Evolutionary conservation across 371 early-diverging fungal species (phyloP).

Genomic region (Zancudomyces culisetae): DNA sequence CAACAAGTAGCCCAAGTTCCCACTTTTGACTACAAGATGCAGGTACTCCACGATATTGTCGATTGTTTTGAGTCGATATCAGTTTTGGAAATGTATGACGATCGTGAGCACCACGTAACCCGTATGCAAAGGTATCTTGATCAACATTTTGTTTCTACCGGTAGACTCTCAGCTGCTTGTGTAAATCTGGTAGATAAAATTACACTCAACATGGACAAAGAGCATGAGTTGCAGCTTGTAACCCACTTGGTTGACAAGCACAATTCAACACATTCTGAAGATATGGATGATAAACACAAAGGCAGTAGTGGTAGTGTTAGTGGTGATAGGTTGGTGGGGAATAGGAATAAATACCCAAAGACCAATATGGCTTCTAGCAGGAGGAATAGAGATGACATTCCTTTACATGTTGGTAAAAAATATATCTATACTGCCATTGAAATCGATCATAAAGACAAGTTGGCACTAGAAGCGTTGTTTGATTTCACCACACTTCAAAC

Average conservation of each 20-base stretch:
- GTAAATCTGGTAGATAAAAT: slow-evolving; percentile 25
- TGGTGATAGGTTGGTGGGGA: no score
- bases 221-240: slow-evolving; percentile 27
- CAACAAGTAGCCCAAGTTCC: slow-evolving; percentile 12
- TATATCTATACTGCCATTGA: no score
- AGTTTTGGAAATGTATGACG: slow-evolving; percentile 36
- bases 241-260: slow-evolving; percentile 23
- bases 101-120: slow-evolving; percentile 28
- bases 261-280: no score
- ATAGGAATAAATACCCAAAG: no score
- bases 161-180: slow-evolving; percentile 11
- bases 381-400: no score
- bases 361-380: no score
- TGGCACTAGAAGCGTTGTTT: no score
- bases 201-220: slow-evolving; percentile 26
- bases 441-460: no score
- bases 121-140: slow-evolving; percentile 26
- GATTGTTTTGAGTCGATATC: slow-evolving; percentile 23
- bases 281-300: no score
- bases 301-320: no score
- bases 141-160: slow-evolving; percentile 6
- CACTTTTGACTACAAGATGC: slow-evolving; percentile 38
- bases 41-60: slow-evolving; percentile 29
- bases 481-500: no score
- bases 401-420: no score